Percentiles rank a stretch among this genome's conserved stretches.
Evolutionary conservation across 73 alveolate species (phyloP).

Genomic region (Tetrahymena thermophila): DNA sequence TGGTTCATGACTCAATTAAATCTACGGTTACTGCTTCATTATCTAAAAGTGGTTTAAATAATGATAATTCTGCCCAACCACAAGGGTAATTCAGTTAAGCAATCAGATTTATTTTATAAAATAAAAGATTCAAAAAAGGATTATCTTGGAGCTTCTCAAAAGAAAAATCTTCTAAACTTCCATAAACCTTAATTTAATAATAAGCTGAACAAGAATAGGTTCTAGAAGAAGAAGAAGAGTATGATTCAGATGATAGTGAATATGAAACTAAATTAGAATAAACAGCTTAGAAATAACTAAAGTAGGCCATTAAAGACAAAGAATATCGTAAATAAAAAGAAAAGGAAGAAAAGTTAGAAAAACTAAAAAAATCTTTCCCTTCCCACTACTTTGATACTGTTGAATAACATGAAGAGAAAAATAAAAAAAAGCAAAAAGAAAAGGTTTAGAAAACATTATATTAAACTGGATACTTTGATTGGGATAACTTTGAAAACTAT

Average conservation of each 20-base stretch:
- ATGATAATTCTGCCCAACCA: background rate
- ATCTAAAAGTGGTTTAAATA: background rate
- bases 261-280: background rate
- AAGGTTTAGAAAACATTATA: background rate
- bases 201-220: background rate
- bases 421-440: background rate
- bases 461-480: background rate
- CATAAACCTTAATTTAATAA: background rate
- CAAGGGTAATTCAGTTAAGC: background rate
- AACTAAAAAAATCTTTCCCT: background rate
- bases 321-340: background rate
- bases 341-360: background rate
- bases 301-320: background rate
- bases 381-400: background rate
- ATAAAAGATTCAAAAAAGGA: background rate
- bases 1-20: background rate
- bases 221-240: background rate
- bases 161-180: background rate
- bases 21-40: background rate
- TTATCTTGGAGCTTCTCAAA: background rate
- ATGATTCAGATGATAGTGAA: background rate
- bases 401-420: background rate
- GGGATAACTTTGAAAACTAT: background rate
- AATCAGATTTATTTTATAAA: background rate
- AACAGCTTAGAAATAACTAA: background rate